A percentile compares a stretch with the other conserved stretches of the same genome.
Conservation (phyloP, 352 stramenopile species). For the Phytophthora pseudosyringae region DNA sequence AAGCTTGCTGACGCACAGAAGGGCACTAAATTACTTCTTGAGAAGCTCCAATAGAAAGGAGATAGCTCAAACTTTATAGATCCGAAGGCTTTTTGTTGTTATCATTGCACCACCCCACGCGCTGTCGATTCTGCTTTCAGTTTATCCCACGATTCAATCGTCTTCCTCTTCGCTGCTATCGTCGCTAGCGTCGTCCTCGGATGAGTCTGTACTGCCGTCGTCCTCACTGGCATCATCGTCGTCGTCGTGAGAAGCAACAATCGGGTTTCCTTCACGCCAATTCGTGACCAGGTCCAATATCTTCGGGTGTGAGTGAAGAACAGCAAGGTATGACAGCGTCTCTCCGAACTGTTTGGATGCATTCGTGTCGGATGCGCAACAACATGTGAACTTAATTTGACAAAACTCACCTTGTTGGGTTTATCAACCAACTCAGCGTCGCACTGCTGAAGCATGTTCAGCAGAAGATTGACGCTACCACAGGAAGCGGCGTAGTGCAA, state of each 20-base stretch:
- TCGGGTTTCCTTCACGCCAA: conserved; percentile 48
- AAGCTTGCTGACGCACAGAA: conserved; percentile 67
- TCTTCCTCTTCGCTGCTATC: conserved; percentile 27
- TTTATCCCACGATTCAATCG: conserved; percentile 14
- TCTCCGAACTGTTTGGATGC: conserved; percentile 53
- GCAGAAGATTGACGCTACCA: conserved; percentile 65
- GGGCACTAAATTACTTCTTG: conserved; percentile 85
- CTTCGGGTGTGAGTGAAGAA: conserved; percentile 43
- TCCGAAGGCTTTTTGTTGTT: conserved; percentile 33
- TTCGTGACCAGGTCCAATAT: conserved; percentile 48
- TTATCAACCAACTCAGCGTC: conserved; percentile 62
- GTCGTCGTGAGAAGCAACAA: conserved; percentile 30
- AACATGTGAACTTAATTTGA: neutral
- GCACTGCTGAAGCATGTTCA: conserved; percentile 71
- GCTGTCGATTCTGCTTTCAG: conserved; percentile 1
- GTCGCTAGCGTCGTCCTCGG: conserved; percentile 27
- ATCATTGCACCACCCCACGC: conserved; percentile 3
- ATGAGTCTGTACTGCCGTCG: conserved; percentile 17
- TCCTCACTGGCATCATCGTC: conserved; percentile 20
- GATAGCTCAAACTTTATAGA: conserved; percentile 50
- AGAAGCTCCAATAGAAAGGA: conserved; percentile 74
- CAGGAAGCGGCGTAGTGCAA: conserved; percentile 69
- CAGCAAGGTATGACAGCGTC: conserved; percentile 55
- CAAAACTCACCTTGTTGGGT: conserved; percentile 53
- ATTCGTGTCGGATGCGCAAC: neutral